Percentiles rank a stretch among this genome's conserved stretches.
phyloP scores from a whole-genome alignment of 768 basidiomycete genomes.

The Boletus barrowsii region DNA sequence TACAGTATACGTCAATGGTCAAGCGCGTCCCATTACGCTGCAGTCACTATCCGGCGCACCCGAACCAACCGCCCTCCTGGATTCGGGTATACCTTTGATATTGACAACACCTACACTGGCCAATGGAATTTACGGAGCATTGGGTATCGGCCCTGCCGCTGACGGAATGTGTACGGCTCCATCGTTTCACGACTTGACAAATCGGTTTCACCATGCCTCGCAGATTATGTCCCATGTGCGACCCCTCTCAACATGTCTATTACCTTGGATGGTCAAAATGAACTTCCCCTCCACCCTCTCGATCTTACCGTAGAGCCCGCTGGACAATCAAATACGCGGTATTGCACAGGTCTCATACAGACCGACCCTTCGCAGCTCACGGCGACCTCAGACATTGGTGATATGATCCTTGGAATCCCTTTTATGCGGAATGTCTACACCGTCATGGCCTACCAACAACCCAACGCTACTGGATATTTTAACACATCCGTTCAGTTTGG shows the following conservation, averaged over 20 bases:
- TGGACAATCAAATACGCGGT: constrained; percentile 38
- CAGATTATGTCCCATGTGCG: constrained; percentile 74
- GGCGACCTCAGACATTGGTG: constrained; percentile 42
- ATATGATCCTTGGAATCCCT: constrained; percentile 77
- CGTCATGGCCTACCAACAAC: constrained; percentile 65
- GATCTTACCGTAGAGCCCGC: constrained; percentile 58
- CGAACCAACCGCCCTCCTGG: constrained; percentile 65
- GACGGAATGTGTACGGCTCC: constrained; percentile 62
- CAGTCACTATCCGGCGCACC: constrained; percentile 39
- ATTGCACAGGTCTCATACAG: constrained; percentile 70
- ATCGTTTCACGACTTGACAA: background rate
- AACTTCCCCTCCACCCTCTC: constrained; percentile 68
- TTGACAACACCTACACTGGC: constrained; percentile 58
- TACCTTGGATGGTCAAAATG: constrained; percentile 54
- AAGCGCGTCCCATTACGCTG: constrained; percentile 38
- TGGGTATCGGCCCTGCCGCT: constrained; percentile 54
- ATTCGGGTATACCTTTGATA: constrained; percentile 68
- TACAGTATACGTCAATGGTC: constrained; percentile 56
- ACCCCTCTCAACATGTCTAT: constrained; percentile 72
- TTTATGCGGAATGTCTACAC: constrained; percentile 76
- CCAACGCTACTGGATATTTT: constrained; percentile 46
- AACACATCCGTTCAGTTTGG: constrained; percentile 23
- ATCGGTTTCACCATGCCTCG: constrained; percentile 4
- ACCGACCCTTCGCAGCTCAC: constrained; percentile 43
- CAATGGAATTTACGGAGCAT: constrained; percentile 75